These are phyloP conservation scores for Vigna radiata DNA, from an alignment of 306 rosid species.

Conservation along the genomic window DNA sequence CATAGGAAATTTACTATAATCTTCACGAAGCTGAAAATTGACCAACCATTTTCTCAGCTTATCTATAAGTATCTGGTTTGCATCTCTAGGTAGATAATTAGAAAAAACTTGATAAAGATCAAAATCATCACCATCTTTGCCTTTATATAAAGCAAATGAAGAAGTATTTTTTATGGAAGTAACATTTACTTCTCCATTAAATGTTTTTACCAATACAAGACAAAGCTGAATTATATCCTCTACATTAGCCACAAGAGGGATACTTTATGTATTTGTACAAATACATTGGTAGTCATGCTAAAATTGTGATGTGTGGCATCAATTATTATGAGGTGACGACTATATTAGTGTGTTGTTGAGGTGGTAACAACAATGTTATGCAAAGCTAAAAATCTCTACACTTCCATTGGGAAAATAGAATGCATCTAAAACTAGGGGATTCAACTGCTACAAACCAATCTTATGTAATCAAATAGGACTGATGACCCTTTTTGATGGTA, in stretches of 20 bases:
- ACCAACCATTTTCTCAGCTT: too few relatives aligned
- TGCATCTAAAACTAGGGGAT: conserved; percentile 22
- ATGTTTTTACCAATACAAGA: too few relatives aligned
- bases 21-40: background rate
- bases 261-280: too few relatives aligned
- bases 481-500: too few relatives aligned
- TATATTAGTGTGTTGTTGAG: conserved; percentile 65
- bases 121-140: conserved; percentile 47
- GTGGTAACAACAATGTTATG: conserved; percentile 62
- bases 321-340: conserved; percentile 49
- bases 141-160: conserved; percentile 66
- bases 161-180: conserved; percentile 62
- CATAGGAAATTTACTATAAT: conserved; percentile 39
- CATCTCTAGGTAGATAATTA: conserved; percentile 45
- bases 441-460: too few relatives aligned
- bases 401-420: conserved; percentile 42
- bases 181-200: conserved; percentile 41
- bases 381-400: conserved; percentile 48
- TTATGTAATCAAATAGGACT: too few relatives aligned
- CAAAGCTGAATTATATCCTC: too few relatives aligned
- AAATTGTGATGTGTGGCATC: background rate
- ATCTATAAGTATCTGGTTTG: conserved; percentile 36
- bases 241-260: too few relatives aligned
- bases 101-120: conserved; percentile 63
- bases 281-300: too few relatives aligned